These are phyloP conservation scores for Paramecium sonneborni DNA, from an alignment of 73 alveolate species.

Conservation along the genomic window DNA sequence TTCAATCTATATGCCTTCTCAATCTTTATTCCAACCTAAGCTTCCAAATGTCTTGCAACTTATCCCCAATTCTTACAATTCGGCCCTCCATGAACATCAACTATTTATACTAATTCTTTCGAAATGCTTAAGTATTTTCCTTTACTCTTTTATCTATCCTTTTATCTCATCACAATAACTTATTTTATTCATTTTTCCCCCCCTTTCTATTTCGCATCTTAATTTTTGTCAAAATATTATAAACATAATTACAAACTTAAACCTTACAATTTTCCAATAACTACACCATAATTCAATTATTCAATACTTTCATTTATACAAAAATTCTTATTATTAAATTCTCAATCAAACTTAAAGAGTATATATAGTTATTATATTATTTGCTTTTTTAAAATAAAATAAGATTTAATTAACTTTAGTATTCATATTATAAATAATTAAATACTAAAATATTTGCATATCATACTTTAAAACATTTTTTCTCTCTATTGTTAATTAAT, in stretches of 20 bases:
- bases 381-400: too few species aligned
- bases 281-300: not conserved
- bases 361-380: too few species aligned
- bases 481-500: too few species aligned
- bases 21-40: not conserved
- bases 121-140: not conserved
- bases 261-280: not conserved
- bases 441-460: too few species aligned
- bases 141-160: slow-evolving; percentile 1
- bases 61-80: slow-evolving; percentile 19
- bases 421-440: too few species aligned
- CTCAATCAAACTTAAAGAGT: too few species aligned
- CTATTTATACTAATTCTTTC: not conserved
- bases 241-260: not conserved
- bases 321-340: too few species aligned
- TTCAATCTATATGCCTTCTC: slow-evolving; percentile 19
- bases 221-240: slow-evolving; percentile 2
- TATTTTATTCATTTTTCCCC: not conserved
- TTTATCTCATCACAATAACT: not conserved
- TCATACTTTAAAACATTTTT: too few species aligned
- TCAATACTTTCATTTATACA: not conserved
- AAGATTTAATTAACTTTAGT: too few species aligned
- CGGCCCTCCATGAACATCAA: slow-evolving; percentile 19
- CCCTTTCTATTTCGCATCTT: slow-evolving; percentile 10
- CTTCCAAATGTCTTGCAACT: not conserved